Evolutionary conservation across 2,329 filamentous ascomycete genomes (phyloP), one percentile per base, ranked within the genome.

Genomic region (Plenodomus tracheiphilus): DNA sequence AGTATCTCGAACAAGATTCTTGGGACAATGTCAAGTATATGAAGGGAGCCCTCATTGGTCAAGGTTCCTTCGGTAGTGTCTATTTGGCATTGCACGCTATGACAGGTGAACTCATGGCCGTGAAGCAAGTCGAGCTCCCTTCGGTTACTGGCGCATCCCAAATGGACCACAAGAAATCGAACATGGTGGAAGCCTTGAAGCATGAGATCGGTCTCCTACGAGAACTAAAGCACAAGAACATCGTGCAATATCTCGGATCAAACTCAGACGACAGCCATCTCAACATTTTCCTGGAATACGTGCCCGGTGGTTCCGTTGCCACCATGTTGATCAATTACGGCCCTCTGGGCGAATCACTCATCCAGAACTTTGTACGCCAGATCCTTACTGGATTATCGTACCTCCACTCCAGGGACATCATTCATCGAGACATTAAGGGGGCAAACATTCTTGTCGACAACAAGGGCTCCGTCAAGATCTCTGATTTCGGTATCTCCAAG

Each of bases 281-380:
- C 65, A 99, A 99, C 77, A 99, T 99, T 88, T 99, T 99, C 85
- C 85, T 99, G 68, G 94, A 99, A 75, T 99, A 99, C 72, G 94
- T 99, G 25, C 90, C 94, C 15, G 94, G 94, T 74, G 94, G 94
- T 39, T 97, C 93, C 11, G 95, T 99, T 20, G 94, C 96, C 59
- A 96, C 91, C 9, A 97, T 99, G 92, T 86, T 99, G 58, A 94
- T 97, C 77, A 96, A 95, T 61, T 99, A 99, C 71, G 95, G 95
- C 51, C 93, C 93, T 7, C 84, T 99, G 45, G 88, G 90, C 16
- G 94, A 99, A 71, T 91, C 91, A 1, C 81, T 99, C 49, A 92
- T 97, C 51, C 88, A 92, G 68, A 97, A 94, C 74, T 99, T 99
- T 69, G 93, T 97, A 42, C 87, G 93, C 28, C 94, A 99, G 74